Evolutionary conservation across 257 asterid species (phyloP).

Genomic region (Solanum clarkiae): DNA sequence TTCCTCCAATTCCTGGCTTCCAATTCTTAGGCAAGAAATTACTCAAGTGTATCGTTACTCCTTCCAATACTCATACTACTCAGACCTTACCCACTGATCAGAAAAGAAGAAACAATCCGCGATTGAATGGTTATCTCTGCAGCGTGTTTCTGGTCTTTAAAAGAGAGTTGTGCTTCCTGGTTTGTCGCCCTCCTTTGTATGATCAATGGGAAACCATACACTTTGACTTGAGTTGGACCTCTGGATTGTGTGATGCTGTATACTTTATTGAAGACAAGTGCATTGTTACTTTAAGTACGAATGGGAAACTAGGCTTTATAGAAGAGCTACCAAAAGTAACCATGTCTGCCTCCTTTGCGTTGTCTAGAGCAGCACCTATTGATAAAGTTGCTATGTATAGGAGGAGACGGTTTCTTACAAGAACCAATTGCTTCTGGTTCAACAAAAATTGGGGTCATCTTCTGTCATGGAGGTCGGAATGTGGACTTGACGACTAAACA

Average conservation of each 20-base stretch:
- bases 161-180: neutral
- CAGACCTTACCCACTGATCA: neutral
- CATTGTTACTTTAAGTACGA: neutral
- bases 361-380: neutral
- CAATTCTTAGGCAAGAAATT: neutral
- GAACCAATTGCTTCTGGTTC: neutral
- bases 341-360: neutral
- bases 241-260: neutral
- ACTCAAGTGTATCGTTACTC: neutral
- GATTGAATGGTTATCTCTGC: neutral
- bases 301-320: neutral
- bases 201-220: neutral
- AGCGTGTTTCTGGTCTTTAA: neutral
- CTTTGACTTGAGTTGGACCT: neutral
- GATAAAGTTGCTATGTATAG: neutral
- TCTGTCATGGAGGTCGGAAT: neutral
- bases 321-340: neutral
- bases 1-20: neutral
- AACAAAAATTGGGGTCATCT: neutral
- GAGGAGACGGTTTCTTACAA: neutral
- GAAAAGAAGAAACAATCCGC: neutral
- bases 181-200: neutral
- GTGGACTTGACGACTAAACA: neutral
- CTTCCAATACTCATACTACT: neutral
- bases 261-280: neutral